Percentiles rank a stretch among this genome's conserved stretches.
Conservation (phyloP, 2,329 filamentous ascomycete species). For the Ceratocystis diversiconidia region DNA sequence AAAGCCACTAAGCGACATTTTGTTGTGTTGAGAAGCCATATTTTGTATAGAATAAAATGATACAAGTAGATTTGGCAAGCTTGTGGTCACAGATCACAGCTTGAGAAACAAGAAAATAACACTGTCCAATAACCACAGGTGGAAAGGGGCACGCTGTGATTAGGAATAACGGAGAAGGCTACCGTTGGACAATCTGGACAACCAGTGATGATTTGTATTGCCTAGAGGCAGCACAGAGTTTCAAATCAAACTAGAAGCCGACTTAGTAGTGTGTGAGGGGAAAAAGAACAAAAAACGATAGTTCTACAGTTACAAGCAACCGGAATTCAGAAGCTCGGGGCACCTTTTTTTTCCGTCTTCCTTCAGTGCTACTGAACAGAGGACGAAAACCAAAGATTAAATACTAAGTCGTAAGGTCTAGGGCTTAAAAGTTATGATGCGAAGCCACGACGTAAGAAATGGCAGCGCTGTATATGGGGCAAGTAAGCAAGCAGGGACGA, state of each 20-base stretch:
- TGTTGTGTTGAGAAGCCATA: constrained; percentile 14
- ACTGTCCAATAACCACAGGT: neutral
- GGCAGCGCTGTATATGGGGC: neutral
- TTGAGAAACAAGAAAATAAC: constrained; percentile 1
- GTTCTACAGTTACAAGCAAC: constrained; percentile 2
- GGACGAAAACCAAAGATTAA: constrained; percentile 12
- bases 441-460: constrained; percentile 4
- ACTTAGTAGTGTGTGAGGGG: neutral
- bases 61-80: constrained; percentile 6
- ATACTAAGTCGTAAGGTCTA: constrained; percentile 15
- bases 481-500: neutral
- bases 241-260: neutral
- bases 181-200: neutral
- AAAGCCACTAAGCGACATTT: constrained; percentile 64
- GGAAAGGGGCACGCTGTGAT: neutral
- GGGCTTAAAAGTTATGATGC: constrained; percentile 12
- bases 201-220: neutral
- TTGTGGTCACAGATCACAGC: constrained; percentile 13
- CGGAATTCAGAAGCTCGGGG: neutral
- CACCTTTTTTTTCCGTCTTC: neutral
- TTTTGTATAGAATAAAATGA: constrained; percentile 1
- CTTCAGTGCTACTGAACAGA: neutral
- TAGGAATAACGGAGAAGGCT: neutral
- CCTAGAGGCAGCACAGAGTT: neutral
- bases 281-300: neutral